Conservation (phyloP, 805 yeast species). For the Wickerhamomyces mucosus region DNA sequence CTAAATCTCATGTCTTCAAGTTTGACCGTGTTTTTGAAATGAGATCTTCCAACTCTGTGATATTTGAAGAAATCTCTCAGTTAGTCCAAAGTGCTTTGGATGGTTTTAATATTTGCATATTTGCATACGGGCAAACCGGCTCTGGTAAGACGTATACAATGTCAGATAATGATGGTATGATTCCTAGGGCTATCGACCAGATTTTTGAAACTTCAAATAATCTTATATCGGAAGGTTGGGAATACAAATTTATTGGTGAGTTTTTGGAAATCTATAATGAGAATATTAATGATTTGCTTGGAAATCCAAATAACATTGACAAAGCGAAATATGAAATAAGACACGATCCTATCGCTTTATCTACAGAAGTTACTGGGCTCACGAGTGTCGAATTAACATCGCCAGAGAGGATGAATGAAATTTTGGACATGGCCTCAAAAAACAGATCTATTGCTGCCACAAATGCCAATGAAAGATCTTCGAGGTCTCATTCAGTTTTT, state of each 20-base stretch:
- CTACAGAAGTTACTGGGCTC: slow-evolving; percentile 54
- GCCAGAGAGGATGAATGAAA: slow-evolving; percentile 36
- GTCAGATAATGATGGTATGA: slow-evolving; percentile 72
- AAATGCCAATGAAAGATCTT: slow-evolving; percentile 70
- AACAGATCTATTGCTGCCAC: slow-evolving; percentile 79
- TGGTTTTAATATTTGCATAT: slow-evolving; percentile 86
- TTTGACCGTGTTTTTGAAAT: slow-evolving; percentile 75
- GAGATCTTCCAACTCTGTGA: slow-evolving; percentile 41
- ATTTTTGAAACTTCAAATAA: slow-evolving; percentile 50
- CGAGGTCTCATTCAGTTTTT: slow-evolving; percentile 86
- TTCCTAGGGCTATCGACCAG: slow-evolving; percentile 63
- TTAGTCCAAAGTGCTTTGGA: slow-evolving; percentile 78
- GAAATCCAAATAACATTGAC: slow-evolving; percentile 14
- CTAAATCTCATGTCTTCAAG: slow-evolving; percentile 33
- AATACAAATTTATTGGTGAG: slow-evolving; percentile 54
- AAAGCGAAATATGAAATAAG: slow-evolving; percentile 53
- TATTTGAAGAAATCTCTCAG: slow-evolving; percentile 82
- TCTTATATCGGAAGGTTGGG: slow-evolving; percentile 42
- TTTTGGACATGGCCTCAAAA: slow-evolving; percentile 45
- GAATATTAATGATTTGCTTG: slow-evolving; percentile 57
- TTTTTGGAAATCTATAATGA: slow-evolving; percentile 90
- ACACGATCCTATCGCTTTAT: slow-evolving; percentile 47
- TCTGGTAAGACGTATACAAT: slow-evolving; percentile 93
- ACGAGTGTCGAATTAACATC: slow-evolving; percentile 37
- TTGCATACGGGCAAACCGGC: slow-evolving; percentile 96